Conservation (phyloP, 148 eudicot species). For the Chenopodium album region DNA sequence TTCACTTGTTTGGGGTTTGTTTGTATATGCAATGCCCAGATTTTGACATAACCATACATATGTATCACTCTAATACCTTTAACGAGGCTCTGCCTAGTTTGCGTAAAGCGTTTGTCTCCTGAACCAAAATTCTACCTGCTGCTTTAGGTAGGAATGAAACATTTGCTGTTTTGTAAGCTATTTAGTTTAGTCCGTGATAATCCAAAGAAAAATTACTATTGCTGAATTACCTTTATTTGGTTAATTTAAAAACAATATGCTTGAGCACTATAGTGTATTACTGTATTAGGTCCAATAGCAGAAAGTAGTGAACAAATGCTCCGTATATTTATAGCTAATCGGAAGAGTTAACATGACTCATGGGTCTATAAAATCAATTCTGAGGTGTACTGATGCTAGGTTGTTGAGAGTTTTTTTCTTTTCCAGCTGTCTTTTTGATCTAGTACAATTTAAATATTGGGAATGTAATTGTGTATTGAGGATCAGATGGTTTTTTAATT, state of each 20-base stretch:
- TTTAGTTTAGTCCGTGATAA: no score
- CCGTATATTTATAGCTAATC: background rate
- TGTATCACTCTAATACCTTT: no score
- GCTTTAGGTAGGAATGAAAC: background rate
- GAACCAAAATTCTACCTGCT: background rate
- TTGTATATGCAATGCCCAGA: background rate
- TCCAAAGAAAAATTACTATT: background rate
- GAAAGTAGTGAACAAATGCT: background rate
- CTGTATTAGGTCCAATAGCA: background rate
- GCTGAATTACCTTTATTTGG: background rate
- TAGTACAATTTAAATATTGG: background rate
- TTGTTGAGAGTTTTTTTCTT: background rate
- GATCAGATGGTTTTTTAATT: background rate
- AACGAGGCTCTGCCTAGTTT: no score
- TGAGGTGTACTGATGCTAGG: background rate
- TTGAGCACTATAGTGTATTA: background rate
- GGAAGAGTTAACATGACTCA: background rate
- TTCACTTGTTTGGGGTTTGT: background rate
- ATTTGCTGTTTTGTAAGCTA: no score
- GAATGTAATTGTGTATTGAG: background rate
- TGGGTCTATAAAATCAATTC: background rate
- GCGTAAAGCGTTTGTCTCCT: background rate
- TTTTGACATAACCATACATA: background rate
- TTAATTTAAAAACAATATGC: background rate
- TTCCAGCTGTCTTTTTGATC: background rate